Base-by-base conservation (phyloP, 1,284 basidiomycete species). In the Pseudomicrostroma phylloplanum region DNA sequence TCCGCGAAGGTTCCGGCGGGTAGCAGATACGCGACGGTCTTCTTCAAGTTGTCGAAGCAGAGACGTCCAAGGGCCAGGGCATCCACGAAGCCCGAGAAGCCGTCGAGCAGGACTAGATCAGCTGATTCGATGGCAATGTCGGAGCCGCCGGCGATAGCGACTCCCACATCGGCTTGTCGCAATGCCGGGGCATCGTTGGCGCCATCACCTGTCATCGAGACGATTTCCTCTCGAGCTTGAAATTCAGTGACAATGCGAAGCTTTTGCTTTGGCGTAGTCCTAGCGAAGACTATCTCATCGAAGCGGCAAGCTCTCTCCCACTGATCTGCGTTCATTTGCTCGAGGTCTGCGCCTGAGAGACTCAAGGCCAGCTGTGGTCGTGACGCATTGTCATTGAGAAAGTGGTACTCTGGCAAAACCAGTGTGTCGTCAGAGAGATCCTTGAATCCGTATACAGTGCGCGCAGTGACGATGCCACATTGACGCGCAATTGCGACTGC, bases 231-330 rank as follows among this genome's bases (percentile, higher is more conserved):
- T 2, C 84, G 80, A 17, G 77, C 78, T 71, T 87, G 85, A 65
- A 87, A 83, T 55, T 84, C 83, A 61, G 84, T 84, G 62, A 89
- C 87, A 63, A 89, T 89, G 41, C 83, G 81, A 15, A 89, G 80
- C 76, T 89, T 89, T 64, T 80, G 78, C 73, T 88, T 86, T 0
- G 88, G 88, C 0, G 86, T 87, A 1, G 87, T 89, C 39, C 88
- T 83, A 0, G 87, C 86, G 65, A 89, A 89, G 8, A 89, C 87
- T 61, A 89, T 83, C 73, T 89, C 88, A 36, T 84, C 82, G 74
- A 86, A 88, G 57, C 82, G 73, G 54, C 82, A 83, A 21, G 84
- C 80, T 59, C 80, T 77, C 54, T 84, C 81, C 85, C 85, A 86
- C 61, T 85, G 82, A 6, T 68, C 48, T 21, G 82, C 79, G 15